Base-by-base conservation (phyloP, 2,329 filamentous ascomycete genomes). In the Penicillium sp. region DNA sequence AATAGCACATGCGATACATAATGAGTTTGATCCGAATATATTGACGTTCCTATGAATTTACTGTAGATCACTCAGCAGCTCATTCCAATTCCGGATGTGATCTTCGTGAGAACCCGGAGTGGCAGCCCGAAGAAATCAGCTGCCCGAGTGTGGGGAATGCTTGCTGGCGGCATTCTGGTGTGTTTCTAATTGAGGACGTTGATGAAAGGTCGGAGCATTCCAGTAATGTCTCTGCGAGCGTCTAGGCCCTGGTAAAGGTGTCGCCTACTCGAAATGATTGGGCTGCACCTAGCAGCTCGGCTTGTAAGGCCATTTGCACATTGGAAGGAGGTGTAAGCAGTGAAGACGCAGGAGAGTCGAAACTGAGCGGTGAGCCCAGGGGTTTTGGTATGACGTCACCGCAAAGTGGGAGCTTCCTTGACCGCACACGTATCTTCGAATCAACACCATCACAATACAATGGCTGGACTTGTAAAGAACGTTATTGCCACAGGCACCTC, bases 401-500 rank as follows among this genome's bases (percentile, higher is more conserved):
- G 34, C n/a, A 5, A 36, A n/a, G 13, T 7, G n/a, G 34, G 24
- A 27, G 24, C 24, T n/a, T 36, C 34, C n/a, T n/a, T n/a, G 34
- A 36, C 34, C 34, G 34, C 34, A 36, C 34, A 16, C 34, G 6
- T 13, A n/a, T 2, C 34, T 13, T 36, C 4, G 14, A 36, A n/a
- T 16, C 34, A n/a, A 36, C 41, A 45, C 14, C 22, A 43, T 36
- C 21, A 38, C 21, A 42, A 41, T 8, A 47, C 4, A 36, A 63
- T 63, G 61, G 41, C 59, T 3, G 38, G 45, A n/a, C 48, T 50
- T 16, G 36, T 48, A 43, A 63, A 62, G 45, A 61, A 50, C 7
- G 53, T 64, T 16, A 53, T 64, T 31, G 61, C 61, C 2, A 64
- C 61, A 11, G 61, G 61, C 22, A 47, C 56, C 8, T 64, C 61